Evolutionary conservation across 805 yeast species (phyloP), one percentile per base, ranked within the genome.

Genomic region (Dipodascopsis tothii): DNA sequence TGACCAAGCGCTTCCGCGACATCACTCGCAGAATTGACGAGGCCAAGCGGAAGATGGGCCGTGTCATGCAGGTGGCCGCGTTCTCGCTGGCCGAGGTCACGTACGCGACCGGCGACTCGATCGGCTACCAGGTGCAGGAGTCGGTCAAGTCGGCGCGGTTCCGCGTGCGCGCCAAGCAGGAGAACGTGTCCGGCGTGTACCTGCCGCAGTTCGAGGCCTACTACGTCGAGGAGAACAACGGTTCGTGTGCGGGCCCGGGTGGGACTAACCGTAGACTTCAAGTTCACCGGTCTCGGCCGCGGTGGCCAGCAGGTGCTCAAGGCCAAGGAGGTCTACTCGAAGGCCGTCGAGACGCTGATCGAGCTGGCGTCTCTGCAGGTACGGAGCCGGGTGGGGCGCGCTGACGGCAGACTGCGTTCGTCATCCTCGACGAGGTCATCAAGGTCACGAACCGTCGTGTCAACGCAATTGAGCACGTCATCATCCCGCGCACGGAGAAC

Each of bases 241-340:
- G 53, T 49, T 16, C 4, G 44, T 37, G n/a, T n/a, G 18, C 20
- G 5, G 21, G 32, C 33, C 21, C 18, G 11, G 18, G 27, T 5
- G 14, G 4, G 7, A 6, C 5, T 5, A 11, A 3, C 11, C 9
- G 22, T 16, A 41, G 98, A 92, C 61, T 90, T 90, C 73, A 85
- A 85, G 64, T 72, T 90, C 77, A 90, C 97, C 3, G 98, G 98
- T 56, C 73, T 90, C 55, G 98, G 98, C 40, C 77, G 96, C 64
- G 98, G 98, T 67, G 97, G 98, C 52, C 97, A 90, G 67, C 97
- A 90, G 64, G 94, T 90, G 43, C 95, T 84, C 65, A 82, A 81
- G 65, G 96, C 97, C 45, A 87, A 88, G 66, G 76, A 77, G 54
- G 95, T 92, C 20, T 92, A 92, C 65, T 81, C 96, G 30, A 84